phyloP scores from a whole-genome alignment of 768 basidiomycete species.

The Xanthoconium purpureum region DNA sequence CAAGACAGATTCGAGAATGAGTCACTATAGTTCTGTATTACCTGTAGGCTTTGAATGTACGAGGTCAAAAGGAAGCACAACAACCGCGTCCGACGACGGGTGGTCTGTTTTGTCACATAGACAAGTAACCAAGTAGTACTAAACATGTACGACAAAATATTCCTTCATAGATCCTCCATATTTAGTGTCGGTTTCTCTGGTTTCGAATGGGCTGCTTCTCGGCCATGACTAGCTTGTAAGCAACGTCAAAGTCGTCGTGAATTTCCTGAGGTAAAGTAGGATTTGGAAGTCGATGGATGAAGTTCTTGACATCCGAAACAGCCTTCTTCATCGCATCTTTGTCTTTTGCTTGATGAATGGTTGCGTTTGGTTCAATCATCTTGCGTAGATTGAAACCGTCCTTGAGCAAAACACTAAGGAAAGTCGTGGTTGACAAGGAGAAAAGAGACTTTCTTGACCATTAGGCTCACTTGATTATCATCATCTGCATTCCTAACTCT shows the following conservation, averaged over 20 bases:
- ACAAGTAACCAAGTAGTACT: slow-evolving; percentile 23
- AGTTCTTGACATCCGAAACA: slow-evolving; percentile 26
- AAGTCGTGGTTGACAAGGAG: not conserved
- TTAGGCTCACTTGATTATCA: slow-evolving; percentile 32
- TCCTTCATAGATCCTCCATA: slow-evolving; percentile 21
- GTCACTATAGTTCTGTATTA: not conserved
- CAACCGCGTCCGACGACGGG: too few species aligned
- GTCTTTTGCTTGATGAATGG: slow-evolving; percentile 28
- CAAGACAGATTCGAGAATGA: slow-evolving; percentile 3
- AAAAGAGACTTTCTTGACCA: not conserved
- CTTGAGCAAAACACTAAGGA: slow-evolving; percentile 28
- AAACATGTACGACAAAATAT: not conserved
- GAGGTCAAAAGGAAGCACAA: not conserved
- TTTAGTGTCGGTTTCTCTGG: slow-evolving; percentile 24
- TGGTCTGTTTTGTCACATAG: not conserved
- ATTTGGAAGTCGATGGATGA: slow-evolving; percentile 27
- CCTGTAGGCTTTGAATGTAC: not conserved
- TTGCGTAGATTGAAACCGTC: slow-evolving; percentile 27
- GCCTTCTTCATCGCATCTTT: slow-evolving; percentile 24
- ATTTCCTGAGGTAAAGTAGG: slow-evolving; percentile 18
- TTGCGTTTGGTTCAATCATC: slow-evolving; percentile 30
- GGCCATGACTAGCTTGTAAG: slow-evolving; percentile 34
- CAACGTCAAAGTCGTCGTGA: slow-evolving; percentile 27
- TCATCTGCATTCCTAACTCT: slow-evolving; percentile 29
- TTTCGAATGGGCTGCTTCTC: slow-evolving; percentile 6